A percentile compares a stretch with the other conserved stretches of the same genome.
Conservation (phyloP, 176 grass and related monocot species). For the Raddia guianensis region DNA sequence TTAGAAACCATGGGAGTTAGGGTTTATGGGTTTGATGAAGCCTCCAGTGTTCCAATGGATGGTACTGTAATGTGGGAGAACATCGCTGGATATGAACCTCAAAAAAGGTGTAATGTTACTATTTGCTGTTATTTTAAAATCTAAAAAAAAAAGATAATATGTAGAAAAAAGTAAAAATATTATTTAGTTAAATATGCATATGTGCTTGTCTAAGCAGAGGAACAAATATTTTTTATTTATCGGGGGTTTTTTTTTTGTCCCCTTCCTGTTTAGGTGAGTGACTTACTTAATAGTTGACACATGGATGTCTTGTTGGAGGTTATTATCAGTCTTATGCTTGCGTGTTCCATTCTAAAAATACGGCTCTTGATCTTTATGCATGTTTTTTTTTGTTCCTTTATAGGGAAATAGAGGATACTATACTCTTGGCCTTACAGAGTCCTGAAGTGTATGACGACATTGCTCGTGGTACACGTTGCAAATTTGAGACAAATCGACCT, state of each 20-base stretch:
- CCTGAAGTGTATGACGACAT: slow-evolving; percentile 96
- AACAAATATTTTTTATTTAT: background rate
- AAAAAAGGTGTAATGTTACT: slow-evolving; percentile 66
- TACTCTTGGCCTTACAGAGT: slow-evolving; percentile 87
- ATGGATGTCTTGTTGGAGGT: background rate
- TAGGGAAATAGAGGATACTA: slow-evolving; percentile 95
- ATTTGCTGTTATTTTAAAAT: slow-evolving; percentile 9
- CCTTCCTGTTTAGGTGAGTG: background rate
- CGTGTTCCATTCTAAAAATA: background rate
- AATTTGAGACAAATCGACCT: slow-evolving; percentile 94
- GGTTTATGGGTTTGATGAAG: slow-evolving; percentile 84
- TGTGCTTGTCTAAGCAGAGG: slow-evolving; percentile 1
- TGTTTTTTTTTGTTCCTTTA: slow-evolving; percentile 31
- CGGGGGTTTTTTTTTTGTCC: background rate
- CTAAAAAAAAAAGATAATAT: slow-evolving; percentile 24
- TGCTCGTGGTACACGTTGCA: slow-evolving; percentile 73
- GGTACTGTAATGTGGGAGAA: slow-evolving; percentile 85
- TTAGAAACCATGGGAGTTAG: slow-evolving; percentile 88
- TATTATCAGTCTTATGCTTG: slow-evolving; percentile 14
- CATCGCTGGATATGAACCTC: slow-evolving; percentile 85
- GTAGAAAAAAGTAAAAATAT: background rate
- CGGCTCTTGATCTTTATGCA: background rate
- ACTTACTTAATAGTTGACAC: background rate
- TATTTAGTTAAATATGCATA: slow-evolving; percentile 17
- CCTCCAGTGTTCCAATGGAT: slow-evolving; percentile 74